Base-by-base conservation (phyloP, 1,284 basidiomycete genomes). In the Leccinum griseonigrum region DNA sequence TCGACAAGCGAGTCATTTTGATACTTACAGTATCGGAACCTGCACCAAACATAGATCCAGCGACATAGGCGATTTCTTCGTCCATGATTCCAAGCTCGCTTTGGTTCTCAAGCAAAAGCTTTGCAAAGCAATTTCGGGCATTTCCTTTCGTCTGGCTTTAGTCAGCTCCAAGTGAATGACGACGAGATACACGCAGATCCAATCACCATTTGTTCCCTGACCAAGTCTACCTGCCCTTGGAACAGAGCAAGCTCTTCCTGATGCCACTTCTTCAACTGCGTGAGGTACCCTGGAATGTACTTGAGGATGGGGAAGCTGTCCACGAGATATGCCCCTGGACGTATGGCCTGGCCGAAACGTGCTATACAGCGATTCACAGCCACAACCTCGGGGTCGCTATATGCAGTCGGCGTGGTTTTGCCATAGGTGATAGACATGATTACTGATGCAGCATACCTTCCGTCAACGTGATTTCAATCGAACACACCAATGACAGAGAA, bases 361-460 rank as follows among this genome's bases (percentile, higher is more conserved):
- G 18, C 10, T 18, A 63, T 2, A 52, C 58, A 62, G 4, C 58
- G 65, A 22, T 60, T 61, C 14, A 69, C 32, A 1, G 53, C 59
- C 1, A 63, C 13, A 3, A 70, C 56, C 46, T 86, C 83, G 8
- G 69, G 66, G 53, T 71, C 68, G 26, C 29, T 60, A 10, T 62
- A 60, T 11, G 60, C 38, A 10, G 69, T 69, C 18, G 68, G 64
- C 0, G 69, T 71, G 14, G 51, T 75, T 63, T 85, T 86, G 5
- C 87, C 87, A 65, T 90, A 90, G 2, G 87, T 84, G 36, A 90
- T 77, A 2, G 81, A 78, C 77, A 90, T 81, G 9, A 88, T 85
- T 1, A 88, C 80, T 2, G 83, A 83, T 1, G 86, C 85, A 0
- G 87, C 82, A 66, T 85, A 90, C 52, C 86, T 88, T 22, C 13